Evolutionary conservation across 176 grass and related monocot genomes (phyloP).

Genomic region (Luzula sylvatica): DNA sequence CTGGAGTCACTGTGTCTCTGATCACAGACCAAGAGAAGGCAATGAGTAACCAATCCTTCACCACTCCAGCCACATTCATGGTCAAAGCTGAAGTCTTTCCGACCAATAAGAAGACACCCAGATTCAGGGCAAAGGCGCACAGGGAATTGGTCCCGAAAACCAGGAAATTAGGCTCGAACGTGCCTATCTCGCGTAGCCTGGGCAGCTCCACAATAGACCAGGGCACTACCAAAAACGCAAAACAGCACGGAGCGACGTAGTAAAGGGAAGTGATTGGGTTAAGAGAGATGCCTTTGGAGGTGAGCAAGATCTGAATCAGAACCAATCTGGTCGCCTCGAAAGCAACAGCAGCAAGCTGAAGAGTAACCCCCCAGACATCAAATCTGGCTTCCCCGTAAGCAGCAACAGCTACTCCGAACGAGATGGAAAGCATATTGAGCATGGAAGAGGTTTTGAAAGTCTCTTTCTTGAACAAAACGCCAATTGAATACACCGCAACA

Average conservation of each 20-base stretch:
- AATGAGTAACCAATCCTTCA: constrained; percentile 93
- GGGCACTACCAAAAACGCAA: constrained; percentile 59
- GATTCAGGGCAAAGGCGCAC: constrained; percentile 81
- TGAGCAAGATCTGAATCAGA: constrained; percentile 98
- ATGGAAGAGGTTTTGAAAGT: constrained; percentile 49
- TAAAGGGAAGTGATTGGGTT: constrained; percentile 99
- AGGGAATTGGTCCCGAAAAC: constrained; percentile 75
- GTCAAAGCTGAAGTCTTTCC: constrained; percentile 91
- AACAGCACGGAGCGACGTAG: constrained; percentile 79
- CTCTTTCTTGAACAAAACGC: constrained; percentile 73
- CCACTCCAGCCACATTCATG: constrained; percentile 94
- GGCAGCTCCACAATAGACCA: constrained; percentile 80
- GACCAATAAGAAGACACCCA: constrained; percentile 82
- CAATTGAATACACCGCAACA: constrained; percentile 90
- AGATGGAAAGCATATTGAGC: constrained; percentile 98
- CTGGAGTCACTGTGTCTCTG: constrained; percentile 66
- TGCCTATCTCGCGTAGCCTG: constrained; percentile 38
- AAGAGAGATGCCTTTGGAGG: constrained; percentile 85
- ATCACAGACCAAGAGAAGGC: constrained; percentile 98
- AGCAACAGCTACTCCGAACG: constrained; percentile 75
- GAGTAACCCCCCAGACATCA: constrained; percentile 47
- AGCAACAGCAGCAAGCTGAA: constrained; percentile 69
- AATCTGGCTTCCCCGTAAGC: constrained; percentile 78
- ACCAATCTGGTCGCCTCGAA: constrained; percentile 90
- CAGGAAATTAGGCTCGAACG: constrained; percentile 60